Conservation (phyloP, 78 protist genomes). For the Andalucia godoyi region DNA sequence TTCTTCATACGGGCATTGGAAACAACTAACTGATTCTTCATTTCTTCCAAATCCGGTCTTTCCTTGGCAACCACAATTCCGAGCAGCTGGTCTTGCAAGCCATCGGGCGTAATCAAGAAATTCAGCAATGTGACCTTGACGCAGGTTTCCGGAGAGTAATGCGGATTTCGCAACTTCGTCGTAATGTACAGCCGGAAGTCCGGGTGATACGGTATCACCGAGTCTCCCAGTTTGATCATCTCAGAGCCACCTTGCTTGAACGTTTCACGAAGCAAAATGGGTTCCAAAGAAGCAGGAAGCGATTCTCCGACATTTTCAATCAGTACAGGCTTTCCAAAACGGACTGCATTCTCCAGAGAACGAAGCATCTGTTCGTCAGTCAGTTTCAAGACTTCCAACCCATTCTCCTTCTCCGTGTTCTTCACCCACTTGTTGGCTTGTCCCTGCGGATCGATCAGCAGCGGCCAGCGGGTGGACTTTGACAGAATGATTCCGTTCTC, state of each 20-base stretch:
- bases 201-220: slow-evolving; percentile 46
- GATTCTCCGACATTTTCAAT: slow-evolving; percentile 68
- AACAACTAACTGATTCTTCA: slow-evolving; percentile 39
- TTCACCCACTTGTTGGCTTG: slow-evolving; percentile 72
- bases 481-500: slow-evolving; percentile 70
- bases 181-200: slow-evolving; percentile 67
- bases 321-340: slow-evolving; percentile 63
- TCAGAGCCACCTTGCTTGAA: slow-evolving; percentile 16
- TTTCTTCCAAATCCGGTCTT: slow-evolving; percentile 60
- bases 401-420: slow-evolving; percentile 26
- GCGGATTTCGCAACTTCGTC: slow-evolving; percentile 79
- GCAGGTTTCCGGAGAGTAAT: slow-evolving; percentile 62
- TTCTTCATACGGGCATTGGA: slow-evolving; percentile 34
- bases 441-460: slow-evolving; percentile 76
- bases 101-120: slow-evolving; percentile 60
- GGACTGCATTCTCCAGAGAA: slow-evolving; percentile 45
- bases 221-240: slow-evolving; percentile 73
- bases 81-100: slow-evolving; percentile 74
- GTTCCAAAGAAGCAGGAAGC: slow-evolving; percentile 73
- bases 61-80: slow-evolving; percentile 54
- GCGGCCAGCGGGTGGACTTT: slow-evolving; percentile 64
- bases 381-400: slow-evolving; percentile 45
- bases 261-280: slow-evolving; percentile 60
- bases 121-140: slow-evolving; percentile 67
- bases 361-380: slow-evolving; percentile 35